Evolutionary conservation across 2,329 filamentous ascomycete genomes (phyloP).

Genomic region (Aureobasidium sp.): DNA sequence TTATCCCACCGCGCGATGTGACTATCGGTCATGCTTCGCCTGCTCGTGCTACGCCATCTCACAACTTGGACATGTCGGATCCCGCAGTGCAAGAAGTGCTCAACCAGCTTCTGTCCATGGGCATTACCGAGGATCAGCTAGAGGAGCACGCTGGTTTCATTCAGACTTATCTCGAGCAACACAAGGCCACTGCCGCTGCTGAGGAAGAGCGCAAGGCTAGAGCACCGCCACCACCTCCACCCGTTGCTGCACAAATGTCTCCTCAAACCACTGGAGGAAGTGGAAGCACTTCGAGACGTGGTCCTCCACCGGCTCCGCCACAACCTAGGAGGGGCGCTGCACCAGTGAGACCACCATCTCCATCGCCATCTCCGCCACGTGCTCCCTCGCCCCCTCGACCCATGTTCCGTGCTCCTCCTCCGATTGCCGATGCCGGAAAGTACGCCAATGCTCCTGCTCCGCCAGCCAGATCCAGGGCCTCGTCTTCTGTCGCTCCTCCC

Average conservation of each 20-base stretch:
- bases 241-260: conserved; percentile 43
- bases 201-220: conserved; percentile 44
- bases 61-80: conserved; percentile 54
- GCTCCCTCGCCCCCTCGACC: conserved; percentile 65
- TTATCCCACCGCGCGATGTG: conserved; percentile 42
- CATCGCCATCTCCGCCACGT: conserved; percentile 60
- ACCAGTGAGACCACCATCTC: conserved; percentile 37
- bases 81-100: conserved; percentile 56
- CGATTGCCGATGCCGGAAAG: conserved; percentile 83
- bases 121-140: conserved; percentile 62
- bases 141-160: conserved; percentile 62
- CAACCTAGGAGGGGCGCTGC: conserved; percentile 38
- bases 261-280: conserved; percentile 56
- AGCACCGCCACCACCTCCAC: conserved; percentile 58
- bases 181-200: conserved; percentile 47
- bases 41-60: conserved; percentile 24
- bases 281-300: conserved; percentile 49
- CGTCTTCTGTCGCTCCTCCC: conserved; percentile 26
- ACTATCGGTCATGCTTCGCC: conserved; percentile 29
- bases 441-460: conserved; percentile 51
- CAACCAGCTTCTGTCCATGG: conserved; percentile 56
- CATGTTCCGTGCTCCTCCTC: conserved; percentile 77
- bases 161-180: conserved; percentile 59
- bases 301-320: conserved; percentile 53
- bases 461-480: conserved; percentile 50